A percentile compares a stretch with the other conserved stretches of the same genome.
phyloP scores from a whole-genome alignment of 2,329 filamentous ascomycete genomes.

The Xylaria sp. region DNA sequence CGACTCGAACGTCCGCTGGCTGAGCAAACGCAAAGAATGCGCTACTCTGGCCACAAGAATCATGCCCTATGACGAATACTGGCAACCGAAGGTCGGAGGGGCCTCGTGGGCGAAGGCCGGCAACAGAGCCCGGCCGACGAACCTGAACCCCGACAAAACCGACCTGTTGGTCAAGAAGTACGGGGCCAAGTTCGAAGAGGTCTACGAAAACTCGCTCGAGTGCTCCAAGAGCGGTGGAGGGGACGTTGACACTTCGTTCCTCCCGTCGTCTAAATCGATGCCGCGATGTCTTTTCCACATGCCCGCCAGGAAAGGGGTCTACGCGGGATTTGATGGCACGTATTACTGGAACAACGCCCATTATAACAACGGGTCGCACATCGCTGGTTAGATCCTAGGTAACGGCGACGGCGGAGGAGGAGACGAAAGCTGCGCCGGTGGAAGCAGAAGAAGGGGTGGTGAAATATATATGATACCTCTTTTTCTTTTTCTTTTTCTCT shows the following conservation, averaged over 20 bases:
- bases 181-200: neutral
- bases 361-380: no score
- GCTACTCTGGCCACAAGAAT: neutral
- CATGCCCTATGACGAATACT: neutral
- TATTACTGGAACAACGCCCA: no score
- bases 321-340: no score
- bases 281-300: neutral
- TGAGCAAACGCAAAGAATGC: neutral
- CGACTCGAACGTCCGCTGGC: neutral
- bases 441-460: no score
- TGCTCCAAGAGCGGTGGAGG: neutral
- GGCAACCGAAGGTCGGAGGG: neutral
- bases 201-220: neutral
- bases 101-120: neutral
- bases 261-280: neutral
- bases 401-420: no score
- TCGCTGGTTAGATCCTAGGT: no score
- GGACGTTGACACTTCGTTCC: neutral
- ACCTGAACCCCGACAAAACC: neutral
- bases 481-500: no score
- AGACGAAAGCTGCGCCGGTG: no score
- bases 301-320: no score
- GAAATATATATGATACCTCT: no score
- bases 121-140: neutral
- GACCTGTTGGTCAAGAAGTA: neutral